Conservation (phyloP, 306 rosid genomes). For the Cicer arietinum region DNA sequence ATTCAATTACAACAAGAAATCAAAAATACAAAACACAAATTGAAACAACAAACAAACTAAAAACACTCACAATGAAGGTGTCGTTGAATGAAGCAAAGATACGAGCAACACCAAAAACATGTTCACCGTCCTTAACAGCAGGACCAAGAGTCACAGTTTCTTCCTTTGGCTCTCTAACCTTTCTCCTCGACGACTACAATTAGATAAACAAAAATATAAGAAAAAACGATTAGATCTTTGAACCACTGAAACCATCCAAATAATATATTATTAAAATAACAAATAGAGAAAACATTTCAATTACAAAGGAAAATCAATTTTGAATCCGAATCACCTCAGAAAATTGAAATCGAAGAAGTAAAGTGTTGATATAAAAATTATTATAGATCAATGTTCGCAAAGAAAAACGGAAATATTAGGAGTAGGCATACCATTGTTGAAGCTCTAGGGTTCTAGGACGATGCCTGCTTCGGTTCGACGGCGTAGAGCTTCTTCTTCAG, state of each 20-base stretch:
- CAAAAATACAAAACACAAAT: not conserved
- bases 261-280: not conserved
- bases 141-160: slow-evolving; percentile 86
- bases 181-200: slow-evolving; percentile 65
- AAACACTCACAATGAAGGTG: slow-evolving; percentile 71
- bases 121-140: slow-evolving; percentile 76
- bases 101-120: slow-evolving; percentile 79
- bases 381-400: not conserved
- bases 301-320: not conserved
- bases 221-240: not conserved
- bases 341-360: not conserved
- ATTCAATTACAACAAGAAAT: not conserved
- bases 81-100: slow-evolving; percentile 81
- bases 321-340: not conserved
- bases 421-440: not conserved
- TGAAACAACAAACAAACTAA: too few relatives aligned
- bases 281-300: not conserved
- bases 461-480: not conserved
- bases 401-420: not conserved
- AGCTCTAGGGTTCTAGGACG: not conserved
- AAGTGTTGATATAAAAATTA: not conserved
- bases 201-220: not conserved
- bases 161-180: slow-evolving; percentile 84
- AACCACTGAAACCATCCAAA: not conserved
- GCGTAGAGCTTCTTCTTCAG: not conserved